Evolutionary conservation across 2,329 filamentous ascomycete species (phyloP).

Genomic region (Emergomyces orientalis): DNA sequence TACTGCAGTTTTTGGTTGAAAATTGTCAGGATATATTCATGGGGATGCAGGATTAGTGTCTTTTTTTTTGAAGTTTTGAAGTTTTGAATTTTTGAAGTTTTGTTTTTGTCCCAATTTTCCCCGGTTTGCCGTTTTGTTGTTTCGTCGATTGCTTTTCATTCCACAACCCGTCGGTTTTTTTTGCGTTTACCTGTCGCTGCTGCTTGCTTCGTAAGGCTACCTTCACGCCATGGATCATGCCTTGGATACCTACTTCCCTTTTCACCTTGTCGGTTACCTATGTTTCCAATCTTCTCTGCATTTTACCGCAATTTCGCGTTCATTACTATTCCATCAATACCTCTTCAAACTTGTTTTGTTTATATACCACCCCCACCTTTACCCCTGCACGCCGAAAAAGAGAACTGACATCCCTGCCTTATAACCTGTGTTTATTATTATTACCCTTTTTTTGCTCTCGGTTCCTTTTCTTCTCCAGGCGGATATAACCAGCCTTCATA

Average conservation of each 20-base stretch:
- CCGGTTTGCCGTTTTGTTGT: neutral
- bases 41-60: slow-evolving; percentile 27
- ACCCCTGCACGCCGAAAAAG: neutral
- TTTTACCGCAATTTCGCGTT: neutral
- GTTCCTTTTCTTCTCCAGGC: too few species aligned
- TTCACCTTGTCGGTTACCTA: neutral
- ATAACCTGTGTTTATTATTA: neutral
- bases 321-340: neutral
- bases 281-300: neutral
- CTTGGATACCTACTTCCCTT: neutral
- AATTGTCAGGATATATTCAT: slow-evolving; percentile 74
- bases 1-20: slow-evolving; percentile 87
- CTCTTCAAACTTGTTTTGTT: neutral
- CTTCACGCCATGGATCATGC: neutral
- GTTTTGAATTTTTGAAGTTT: neutral
- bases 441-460: neutral
- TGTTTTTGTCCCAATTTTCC: neutral
- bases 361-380: slow-evolving; percentile 3
- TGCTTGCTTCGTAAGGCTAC: neutral
- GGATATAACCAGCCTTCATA: neutral
- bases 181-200: neutral
- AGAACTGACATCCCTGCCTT: neutral
- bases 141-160: neutral
- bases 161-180: neutral
- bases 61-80: slow-evolving; percentile 3